Base-by-base conservation (phyloP, 2,329 filamentous ascomycete species). In the Cytospora schulzeri region DNA sequence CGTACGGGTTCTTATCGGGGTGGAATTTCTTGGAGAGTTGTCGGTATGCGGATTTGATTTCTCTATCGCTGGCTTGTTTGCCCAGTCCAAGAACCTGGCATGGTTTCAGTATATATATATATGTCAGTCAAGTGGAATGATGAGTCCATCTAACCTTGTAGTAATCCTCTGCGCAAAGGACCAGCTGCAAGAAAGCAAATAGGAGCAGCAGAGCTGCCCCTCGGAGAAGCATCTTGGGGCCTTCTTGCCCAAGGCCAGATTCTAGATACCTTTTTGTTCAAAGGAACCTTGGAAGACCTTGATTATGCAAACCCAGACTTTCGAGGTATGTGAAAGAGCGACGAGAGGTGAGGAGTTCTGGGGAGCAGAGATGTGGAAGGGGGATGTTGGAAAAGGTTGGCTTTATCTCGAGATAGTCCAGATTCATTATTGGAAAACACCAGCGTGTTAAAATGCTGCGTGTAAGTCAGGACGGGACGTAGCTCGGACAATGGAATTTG, bases 1-100 rank as follows among this genome's bases (percentile, higher is more conserved):
- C 90, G 72, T 85, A 95, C 90, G 94, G 93, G 72, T 98, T 98
- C 85, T 99, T 99, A 78, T 99, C 95, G 4, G 95, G 95, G 74
- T 99, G 95, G 76, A 86, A 97, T 76, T 96, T 96, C 78, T 98
- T 98, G 81, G 91, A 96, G 14, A 99, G 83, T 66, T 88, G 89
- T 66, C 93, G 88, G 78, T 99, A 99, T 26, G 95, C 93, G 54
- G 91, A 91, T 78, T 99, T 99, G 75, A 99, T 90, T 72, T 98
- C 90, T 73, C 89, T 88, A 61, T 97, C 93, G 55, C 87, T 89
- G 19, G 94, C 94, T 66, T 89, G 83, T 73, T 87, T 92, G 73
- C 89, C 85, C 68, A 99, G 79, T 62, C 91, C 92, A 29, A 99
- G 86, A 65, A 97, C 79, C 88, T 96, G 58, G 1, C 22, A 15